These are phyloP conservation scores for Neofusicoccum sp. DNA, from an alignment of 2,329 filamentous ascomycete species.

Conservation along the genomic window DNA sequence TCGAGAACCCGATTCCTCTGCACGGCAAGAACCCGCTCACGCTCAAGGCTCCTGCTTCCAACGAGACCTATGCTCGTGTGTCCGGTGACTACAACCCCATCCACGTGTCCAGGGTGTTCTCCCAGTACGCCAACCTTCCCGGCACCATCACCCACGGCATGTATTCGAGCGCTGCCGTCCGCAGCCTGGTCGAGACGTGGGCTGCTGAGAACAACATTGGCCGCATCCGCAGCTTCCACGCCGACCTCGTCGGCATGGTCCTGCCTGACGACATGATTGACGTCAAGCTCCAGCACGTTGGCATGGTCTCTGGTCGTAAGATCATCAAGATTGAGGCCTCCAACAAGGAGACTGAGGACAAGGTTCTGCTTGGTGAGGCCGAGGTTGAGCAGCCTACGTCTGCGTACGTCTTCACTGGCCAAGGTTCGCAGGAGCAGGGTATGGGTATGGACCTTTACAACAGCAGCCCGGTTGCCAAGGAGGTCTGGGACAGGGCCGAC, in stretches of 20 bases:
- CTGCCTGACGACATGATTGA: constrained; percentile 93
- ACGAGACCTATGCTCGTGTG: constrained; percentile 96
- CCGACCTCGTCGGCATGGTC: constrained; percentile 97
- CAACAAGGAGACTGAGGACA: constrained; percentile 95
- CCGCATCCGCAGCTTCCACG: constrained; percentile 95
- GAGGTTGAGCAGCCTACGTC: constrained; percentile 97
- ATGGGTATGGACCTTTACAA: constrained; percentile 99
- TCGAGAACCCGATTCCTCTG: constrained; percentile 94
- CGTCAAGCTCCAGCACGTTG: constrained; percentile 92
- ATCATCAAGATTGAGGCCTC: constrained; percentile 98
- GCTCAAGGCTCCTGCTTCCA: constrained; percentile 88
- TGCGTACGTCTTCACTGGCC: constrained; percentile 95
- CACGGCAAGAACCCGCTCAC: constrained; percentile 87
- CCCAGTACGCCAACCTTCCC: constrained; percentile 89
- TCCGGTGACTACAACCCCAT: constrained; percentile 99
- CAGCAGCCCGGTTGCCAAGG: constrained; percentile 89
- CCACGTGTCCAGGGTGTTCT: constrained; percentile 95
- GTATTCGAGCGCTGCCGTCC: constrained; percentile 96
- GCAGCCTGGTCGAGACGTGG: constrained; percentile 97
- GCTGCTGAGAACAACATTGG: constrained; percentile 98
- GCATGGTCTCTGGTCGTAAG: constrained; percentile 97
- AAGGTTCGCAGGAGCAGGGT: constrained; percentile 97
- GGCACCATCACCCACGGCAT: constrained; percentile 99
- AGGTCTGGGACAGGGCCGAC: constrained; percentile 89
- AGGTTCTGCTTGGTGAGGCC: constrained; percentile 90